Percentiles rank a stretch among this genome's conserved stretches.
phyloP scores from a whole-genome alignment of 2,329 filamentous ascomycete species.

The Ophiocordyceps camponoti-floridani region DNA sequence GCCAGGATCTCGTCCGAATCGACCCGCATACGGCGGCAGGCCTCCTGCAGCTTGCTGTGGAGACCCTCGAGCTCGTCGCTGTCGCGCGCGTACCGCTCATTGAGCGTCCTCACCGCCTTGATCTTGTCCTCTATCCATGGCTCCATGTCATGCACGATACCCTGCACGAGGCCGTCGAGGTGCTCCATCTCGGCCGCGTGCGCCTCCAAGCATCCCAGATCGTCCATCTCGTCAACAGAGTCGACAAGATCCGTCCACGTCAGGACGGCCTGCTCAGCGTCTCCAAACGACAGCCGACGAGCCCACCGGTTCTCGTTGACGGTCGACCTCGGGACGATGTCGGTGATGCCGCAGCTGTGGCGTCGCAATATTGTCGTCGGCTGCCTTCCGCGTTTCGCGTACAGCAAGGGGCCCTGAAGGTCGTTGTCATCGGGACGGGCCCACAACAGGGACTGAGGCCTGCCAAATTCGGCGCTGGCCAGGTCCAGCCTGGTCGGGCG shows the following conservation, averaged over 20 bases:
- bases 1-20: conserved; percentile 50
- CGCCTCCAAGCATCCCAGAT: conserved; percentile 11
- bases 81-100: conserved; percentile 43
- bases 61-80: conserved; percentile 46
- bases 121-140: conserved; percentile 46
- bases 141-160: conserved; percentile 32
- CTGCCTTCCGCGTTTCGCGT: conserved; percentile 26
- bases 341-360: conserved; percentile 31
- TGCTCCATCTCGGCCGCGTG: conserved; percentile 34
- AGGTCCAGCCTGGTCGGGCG: conserved; percentile 6
- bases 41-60: conserved; percentile 53
- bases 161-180: conserved; percentile 33
- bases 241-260: conserved; percentile 41
- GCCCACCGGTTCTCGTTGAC: conserved; percentile 47
- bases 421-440: conserved; percentile 44
- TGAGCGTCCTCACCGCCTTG: conserved; percentile 35
- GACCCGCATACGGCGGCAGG: conserved; percentile 49
- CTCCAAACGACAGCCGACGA: conserved; percentile 56
- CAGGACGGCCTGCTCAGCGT: conserved; percentile 57
- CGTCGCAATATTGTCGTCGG: conserved; percentile 32
- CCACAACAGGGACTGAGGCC: conserved; percentile 30
- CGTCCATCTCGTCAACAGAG: conserved; percentile 14
- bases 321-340: conserved; percentile 10
- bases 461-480: conserved; percentile 23
- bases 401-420: conserved; percentile 32